Percentiles rank a stretch among this genome's conserved stretches.
phyloP scores from a whole-genome alignment of 2,329 filamentous ascomycete species.

The Geoglossum cookeanum region DNA sequence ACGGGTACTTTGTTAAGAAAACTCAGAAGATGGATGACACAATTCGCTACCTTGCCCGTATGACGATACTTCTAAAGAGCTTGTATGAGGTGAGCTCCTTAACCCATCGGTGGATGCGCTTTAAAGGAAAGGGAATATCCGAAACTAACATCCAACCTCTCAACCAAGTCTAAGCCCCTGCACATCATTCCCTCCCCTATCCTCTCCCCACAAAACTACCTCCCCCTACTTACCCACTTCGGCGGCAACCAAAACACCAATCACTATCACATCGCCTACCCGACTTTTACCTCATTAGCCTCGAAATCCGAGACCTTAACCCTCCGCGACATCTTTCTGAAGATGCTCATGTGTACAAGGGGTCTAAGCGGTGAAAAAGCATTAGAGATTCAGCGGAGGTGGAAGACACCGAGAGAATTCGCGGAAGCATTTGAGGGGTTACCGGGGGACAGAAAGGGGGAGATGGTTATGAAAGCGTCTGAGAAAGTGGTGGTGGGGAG shows the following conservation, averaged over 20 bases:
- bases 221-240: slow-evolving; percentile 41
- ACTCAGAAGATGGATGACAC: slow-evolving; percentile 61
- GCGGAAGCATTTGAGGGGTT: slow-evolving; percentile 45
- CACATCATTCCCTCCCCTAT: slow-evolving; percentile 45
- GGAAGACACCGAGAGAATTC: slow-evolving; percentile 54
- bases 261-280: slow-evolving; percentile 46
- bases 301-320: slow-evolving; percentile 61
- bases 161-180: slow-evolving; percentile 28
- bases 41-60: slow-evolving; percentile 51
- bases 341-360: slow-evolving; percentile 70
- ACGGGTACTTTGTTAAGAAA: slow-evolving; percentile 61
- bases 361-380: slow-evolving; percentile 63
- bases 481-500: slow-evolving; percentile 38
- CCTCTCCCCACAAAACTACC: slow-evolving; percentile 46
- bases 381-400: slow-evolving; percentile 58
- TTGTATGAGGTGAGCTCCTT: slow-evolving; percentile 29
- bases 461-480: slow-evolving; percentile 32
- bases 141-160: not conserved
- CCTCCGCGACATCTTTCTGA: slow-evolving; percentile 55
- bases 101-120: slow-evolving; percentile 7
- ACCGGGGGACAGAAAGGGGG: slow-evolving; percentile 33
- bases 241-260: slow-evolving; percentile 29
- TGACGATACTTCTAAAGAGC: slow-evolving; percentile 49
- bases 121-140: not conserved
- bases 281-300: slow-evolving; percentile 49